A percentile compares a stretch with the other conserved stretches of the same genome.
These are phyloP conservation scores for Alternaria sp. DNA, from an alignment of 2,329 filamentous ascomycete species.

Conservation along the genomic window DNA sequence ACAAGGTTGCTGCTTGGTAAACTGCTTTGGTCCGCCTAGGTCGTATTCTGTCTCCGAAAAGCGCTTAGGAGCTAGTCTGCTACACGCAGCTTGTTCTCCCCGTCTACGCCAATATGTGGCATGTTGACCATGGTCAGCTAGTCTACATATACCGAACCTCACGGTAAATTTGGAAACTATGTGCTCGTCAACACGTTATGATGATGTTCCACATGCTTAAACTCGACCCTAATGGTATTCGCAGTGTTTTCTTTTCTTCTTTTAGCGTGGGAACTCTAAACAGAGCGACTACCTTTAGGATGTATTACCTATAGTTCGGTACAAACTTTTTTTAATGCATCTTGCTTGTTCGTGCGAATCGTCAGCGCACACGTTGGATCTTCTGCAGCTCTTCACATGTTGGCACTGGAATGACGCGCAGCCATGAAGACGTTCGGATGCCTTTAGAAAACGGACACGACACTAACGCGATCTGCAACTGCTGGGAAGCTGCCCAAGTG, in stretches of 20 bases:
- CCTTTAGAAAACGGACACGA: not conserved
- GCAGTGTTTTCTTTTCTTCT: too few relatives aligned
- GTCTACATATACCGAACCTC: slow-evolving; percentile 10
- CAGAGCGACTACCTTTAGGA: too few relatives aligned
- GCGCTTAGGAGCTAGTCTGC: slow-evolving; percentile 1
- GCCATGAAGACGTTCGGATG: not conserved
- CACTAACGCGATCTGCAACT: not conserved
- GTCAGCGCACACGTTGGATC: not conserved
- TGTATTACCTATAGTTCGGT: not conserved
- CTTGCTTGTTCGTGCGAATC: not conserved
- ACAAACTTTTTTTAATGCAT: not conserved
- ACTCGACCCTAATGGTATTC: not conserved
- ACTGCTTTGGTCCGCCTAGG: not conserved
- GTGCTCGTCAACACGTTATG: not conserved
- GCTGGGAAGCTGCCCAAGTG: not conserved
- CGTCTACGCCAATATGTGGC: slow-evolving; percentile 9
- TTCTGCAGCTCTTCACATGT: not conserved
- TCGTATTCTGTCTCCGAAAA: not conserved
- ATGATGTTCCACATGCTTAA: not conserved
- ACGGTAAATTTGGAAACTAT: slow-evolving; percentile 1
- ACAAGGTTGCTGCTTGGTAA: slow-evolving; percentile 45
- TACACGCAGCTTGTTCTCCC: not conserved
- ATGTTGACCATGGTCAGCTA: slow-evolving; percentile 20
- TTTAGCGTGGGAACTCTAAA: too few relatives aligned
- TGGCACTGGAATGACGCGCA: not conserved